Conservation (phyloP, 1,284 basidiomycete genomes). For the Trichosporon coremiiforme region DNA sequence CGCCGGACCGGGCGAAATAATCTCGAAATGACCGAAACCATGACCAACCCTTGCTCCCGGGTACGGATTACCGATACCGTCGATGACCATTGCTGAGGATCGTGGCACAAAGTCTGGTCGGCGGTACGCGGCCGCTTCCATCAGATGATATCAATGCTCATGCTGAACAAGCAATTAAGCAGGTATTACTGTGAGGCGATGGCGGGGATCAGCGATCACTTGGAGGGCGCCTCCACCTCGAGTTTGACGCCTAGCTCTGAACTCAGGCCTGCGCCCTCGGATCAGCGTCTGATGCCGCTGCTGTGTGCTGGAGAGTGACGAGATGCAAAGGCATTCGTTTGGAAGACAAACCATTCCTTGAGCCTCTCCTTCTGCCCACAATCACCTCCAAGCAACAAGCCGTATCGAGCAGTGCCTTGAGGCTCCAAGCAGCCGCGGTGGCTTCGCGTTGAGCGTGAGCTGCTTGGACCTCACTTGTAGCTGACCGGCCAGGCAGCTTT, state of each 20-base stretch:
- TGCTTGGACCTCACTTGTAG: no score
- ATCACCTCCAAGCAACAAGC: no score
- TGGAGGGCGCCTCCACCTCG: not conserved
- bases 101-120: not conserved
- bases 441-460: no score
- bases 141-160: no score
- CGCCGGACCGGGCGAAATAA: not conserved
- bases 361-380: no score
- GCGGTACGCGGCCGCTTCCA: not conserved
- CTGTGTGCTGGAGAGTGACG: no score
- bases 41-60: not conserved
- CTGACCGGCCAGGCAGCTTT: no score
- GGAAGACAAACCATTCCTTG: no score
- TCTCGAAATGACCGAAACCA: constrained; percentile 9
- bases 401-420: no score
- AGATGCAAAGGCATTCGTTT: no score
- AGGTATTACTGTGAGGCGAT: not conserved
- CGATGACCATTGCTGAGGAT: not conserved
- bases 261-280: not conserved
- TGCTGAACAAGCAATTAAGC: not conserved
- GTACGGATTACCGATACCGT: not conserved
- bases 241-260: not conserved
- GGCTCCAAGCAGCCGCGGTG: no score
- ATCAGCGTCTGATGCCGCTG: not conserved
- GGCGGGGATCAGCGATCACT: not conserved